Base-by-base conservation (phyloP, 2,329 filamentous ascomycete genomes). In the Fusarium denticulatum region DNA sequence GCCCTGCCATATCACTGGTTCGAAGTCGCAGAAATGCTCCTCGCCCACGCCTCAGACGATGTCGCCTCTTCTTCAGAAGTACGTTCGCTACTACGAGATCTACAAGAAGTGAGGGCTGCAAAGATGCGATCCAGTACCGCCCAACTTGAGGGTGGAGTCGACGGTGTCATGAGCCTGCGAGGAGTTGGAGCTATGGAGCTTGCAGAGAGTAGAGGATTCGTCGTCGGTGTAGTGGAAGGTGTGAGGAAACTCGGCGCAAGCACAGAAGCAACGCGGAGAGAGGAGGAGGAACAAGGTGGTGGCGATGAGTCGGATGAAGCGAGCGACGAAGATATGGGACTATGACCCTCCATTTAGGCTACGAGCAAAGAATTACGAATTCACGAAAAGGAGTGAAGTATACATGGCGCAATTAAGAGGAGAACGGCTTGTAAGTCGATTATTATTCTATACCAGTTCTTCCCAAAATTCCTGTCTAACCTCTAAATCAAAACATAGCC, bases 141-240 rank as follows among this genome's bases (percentile, higher is more conserved):
- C 42, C 89, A 91, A 43, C 83, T 97, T 56, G 93, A 95, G 77
- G 89, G 88, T 26, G 92, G 88, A 14, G 91, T 90, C 7, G 91
- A 91, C 28, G 91, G 95, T n/a, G 89, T 94, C 63, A 88, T 93
- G 80, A 89, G 85, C 64, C 75, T 92, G 64, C 82, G 87, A 5
- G 96, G 96, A 28, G 93, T 98, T 1, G 96, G 96, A 5, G 94
- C 94, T 5, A 95, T 98, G 92, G 96, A 99, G 85, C 86, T 98
- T 53, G 92, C 93, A 2, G 96, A 98, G 84, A 93, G 91, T 62
- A 88, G 96, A 77, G 92, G 91, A 0, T 97, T 98, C 79, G 90
- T 98, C 69, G 87, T 90, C 4, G 94, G 93, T 2, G 94, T 98
- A 5, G 92, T 98, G 72, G 95, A 98, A 81, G 94, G 94, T 9